A percentile compares a stretch with the other conserved stretches of the same genome.
phyloP scores from a whole-genome alignment of 257 asterid genomes.

The Rehmannia glutinosa region DNA sequence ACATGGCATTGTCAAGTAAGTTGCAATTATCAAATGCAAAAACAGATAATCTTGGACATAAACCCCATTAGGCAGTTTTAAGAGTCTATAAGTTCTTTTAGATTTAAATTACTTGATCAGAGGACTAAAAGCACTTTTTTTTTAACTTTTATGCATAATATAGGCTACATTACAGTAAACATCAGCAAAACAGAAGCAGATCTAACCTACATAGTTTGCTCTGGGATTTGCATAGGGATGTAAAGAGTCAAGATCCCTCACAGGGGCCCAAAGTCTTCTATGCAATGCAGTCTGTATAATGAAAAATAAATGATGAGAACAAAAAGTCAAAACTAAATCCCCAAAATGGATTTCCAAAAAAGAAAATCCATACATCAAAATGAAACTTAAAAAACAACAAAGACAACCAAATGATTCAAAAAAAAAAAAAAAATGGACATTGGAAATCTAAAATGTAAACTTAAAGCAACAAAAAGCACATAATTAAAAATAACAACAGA shows the following conservation, averaged over 20 bases:
- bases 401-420: constrained; percentile 22
- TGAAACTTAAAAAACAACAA: background rate
- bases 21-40: too few relatives aligned
- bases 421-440: constrained; percentile 17
- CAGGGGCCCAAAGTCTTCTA: constrained; percentile 87
- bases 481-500: too few relatives aligned
- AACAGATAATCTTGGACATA: too few relatives aligned
- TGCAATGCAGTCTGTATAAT: constrained; percentile 53
- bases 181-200: constrained; percentile 30
- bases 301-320: background rate
- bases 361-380: constrained; percentile 10
- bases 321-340: background rate
- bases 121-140: too few relatives aligned
- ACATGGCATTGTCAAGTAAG: too few relatives aligned
- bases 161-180: background rate
- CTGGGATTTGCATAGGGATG: constrained; percentile 82
- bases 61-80: too few relatives aligned
- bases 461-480: constrained; percentile 33
- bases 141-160: too few relatives aligned
- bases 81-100: too few relatives aligned
- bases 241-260: constrained; percentile 66
- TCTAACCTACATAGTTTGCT: constrained; percentile 81
- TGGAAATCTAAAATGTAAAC: constrained; percentile 25
- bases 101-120: background rate
- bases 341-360: background rate